phyloP scores from a whole-genome alignment of 2,329 filamentous ascomycete species.

The Catunica adiposa region DNA sequence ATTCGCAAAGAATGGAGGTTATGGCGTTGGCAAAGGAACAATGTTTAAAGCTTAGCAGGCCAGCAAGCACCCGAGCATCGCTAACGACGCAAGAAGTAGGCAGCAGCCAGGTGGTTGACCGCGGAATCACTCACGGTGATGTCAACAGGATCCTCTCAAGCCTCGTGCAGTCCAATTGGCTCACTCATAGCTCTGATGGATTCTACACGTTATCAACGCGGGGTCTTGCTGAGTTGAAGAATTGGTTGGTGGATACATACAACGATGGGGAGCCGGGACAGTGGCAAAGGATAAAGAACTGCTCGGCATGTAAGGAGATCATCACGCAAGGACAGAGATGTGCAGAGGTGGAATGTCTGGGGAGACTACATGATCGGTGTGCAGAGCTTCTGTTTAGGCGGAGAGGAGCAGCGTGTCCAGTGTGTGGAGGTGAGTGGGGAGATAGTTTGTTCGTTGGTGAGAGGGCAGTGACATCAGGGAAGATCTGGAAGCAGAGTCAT shows the following conservation, averaged over 20 bases:
- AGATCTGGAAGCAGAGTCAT: constrained; percentile 27
- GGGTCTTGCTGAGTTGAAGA: constrained; percentile 66
- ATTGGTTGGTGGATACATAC: constrained; percentile 77
- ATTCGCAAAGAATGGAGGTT: constrained; percentile 61
- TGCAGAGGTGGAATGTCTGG: constrained; percentile 45
- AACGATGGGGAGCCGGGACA: constrained; percentile 56
- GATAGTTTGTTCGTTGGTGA: constrained; percentile 37
- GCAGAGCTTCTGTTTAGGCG: constrained; percentile 55
- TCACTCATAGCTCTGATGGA: constrained; percentile 53
- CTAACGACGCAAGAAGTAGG: constrained; percentile 21
- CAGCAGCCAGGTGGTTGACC: constrained; percentile 25
- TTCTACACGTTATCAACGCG: constrained; percentile 66
- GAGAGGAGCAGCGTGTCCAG: constrained; percentile 46
- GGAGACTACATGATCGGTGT: constrained; percentile 64
- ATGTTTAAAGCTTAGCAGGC: constrained; percentile 51
- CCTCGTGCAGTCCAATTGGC: constrained; percentile 68
- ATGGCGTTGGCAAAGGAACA: constrained; percentile 70
- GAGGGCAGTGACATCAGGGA: constrained; percentile 37
- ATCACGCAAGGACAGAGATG: constrained; percentile 75
- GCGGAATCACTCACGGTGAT: constrained; percentile 56
- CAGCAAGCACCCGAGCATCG: constrained; percentile 25
- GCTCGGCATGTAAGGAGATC: constrained; percentile 76
- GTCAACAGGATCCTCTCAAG: constrained; percentile 55
- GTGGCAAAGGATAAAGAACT: constrained; percentile 67
- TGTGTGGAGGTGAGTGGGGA: constrained; percentile 36